Base-by-base conservation (phyloP, 2,329 filamentous ascomycete genomes). In the Thielaviopsis ethacetica region DNA sequence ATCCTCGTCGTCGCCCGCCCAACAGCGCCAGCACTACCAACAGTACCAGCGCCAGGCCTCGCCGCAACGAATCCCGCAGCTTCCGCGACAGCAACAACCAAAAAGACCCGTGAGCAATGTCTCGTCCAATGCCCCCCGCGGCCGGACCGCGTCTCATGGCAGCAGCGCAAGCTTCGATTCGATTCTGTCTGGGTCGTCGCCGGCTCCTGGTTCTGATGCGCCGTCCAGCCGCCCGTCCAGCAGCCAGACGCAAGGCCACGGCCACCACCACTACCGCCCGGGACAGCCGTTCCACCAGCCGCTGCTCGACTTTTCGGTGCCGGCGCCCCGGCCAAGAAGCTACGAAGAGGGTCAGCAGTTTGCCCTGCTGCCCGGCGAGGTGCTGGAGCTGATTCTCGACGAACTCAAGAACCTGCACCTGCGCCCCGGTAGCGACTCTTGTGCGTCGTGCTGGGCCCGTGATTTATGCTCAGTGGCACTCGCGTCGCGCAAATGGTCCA, bases 361-460 rank as follows among this genome's bases (percentile, higher is more conserved):
- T 61, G 71, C 71, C n/a, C 72, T 71, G 21, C 64, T 84, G 17
- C 80, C 81, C 0, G 74, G 75, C n/a, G 80, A 83, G 65, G 77
- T 84, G 1, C 67, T 84, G 53, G 72, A 76, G 56, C 68, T 80
- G 38, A 77, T 84, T n/a, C 65, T 84, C 38, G 72, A 72, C 47
- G 73, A 77, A 58, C 68, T 85, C 19, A 78, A 74, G 65, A 69
- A 71, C 44, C 66, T 74, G 15, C 82, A 85, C 65, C 65, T 83
- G 13, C 68, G 67, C 6, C 65, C 68, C 15, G 69, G 69, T 2
- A 77, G 74, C 62, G 68, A 69, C 38, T 82, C 79, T 67, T 84
- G 82, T 65, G 75, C 80, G 17, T 84, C 82, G 19, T 84, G 82
- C 67, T 83, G 79, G 77, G 82, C 82, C 78, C 73, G 82, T 54